Base-by-base conservation (phyloP, 208 protist species). In the Trypanosomatidae sp. region DNA sequence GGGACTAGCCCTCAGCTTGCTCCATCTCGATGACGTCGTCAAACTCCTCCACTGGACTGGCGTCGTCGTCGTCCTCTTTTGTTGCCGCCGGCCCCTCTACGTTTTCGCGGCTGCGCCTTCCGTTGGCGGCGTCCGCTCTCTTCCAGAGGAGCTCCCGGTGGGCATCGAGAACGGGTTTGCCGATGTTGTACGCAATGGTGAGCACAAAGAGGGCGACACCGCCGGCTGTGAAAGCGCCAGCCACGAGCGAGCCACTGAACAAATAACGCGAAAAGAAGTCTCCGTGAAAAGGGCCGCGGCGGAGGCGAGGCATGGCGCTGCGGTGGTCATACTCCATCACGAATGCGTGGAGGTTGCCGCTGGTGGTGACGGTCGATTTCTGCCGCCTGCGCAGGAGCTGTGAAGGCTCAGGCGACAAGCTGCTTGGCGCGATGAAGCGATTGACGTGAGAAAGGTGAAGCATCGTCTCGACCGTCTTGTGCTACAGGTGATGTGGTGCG, bases 131-230 rank as follows among this genome's bases (percentile, higher is more conserved):
- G 8, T 36, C 5, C 17, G 28, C 36, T 3, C 60, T 9, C 56
- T 71, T 56, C 44, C 49, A 47, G 15, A 60, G 80, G 41, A 83
- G 53, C 62, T 87, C 69, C n/a, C 66, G 50, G 65, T 92, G 87
- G 13, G 88, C 86, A 44, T 89, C 84, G 65, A 91, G 33, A 7
- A 95, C 82, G 0, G 90, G 84, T 65, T 84, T 90, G 55, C 82
- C 86, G 12, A 92, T 64, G 76, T 87, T 64, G 72, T 90, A 95
- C 39, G 62, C 73, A 71, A 88, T 91, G 5, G 85, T 92, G 43
- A 89, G 75, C 13, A 67, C 6, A 58, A 90, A 84, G 22, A 95
- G 74, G 0, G 66, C 56, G 19, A 70, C 64, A 17, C 83, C 80
- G 7, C 77, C 64, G 1, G 46, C 41, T 2, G 84, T 87, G 13